Conservation (phyloP, 179 eudicot species). For the Corrigiola litoralis region DNA sequence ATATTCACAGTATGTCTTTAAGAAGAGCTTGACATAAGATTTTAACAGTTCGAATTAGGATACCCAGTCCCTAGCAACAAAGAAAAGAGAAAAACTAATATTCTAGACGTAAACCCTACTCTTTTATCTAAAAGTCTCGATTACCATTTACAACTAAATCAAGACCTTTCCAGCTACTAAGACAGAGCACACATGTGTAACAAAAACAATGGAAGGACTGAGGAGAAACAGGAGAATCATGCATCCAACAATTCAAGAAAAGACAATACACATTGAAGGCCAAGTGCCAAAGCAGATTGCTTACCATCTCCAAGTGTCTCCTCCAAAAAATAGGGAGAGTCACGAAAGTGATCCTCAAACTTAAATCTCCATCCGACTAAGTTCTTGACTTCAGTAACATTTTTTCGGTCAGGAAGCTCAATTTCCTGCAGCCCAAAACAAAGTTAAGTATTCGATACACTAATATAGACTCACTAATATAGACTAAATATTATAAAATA, state of each 20-base stretch:
- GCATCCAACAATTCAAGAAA: background rate
- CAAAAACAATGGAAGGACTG: background rate
- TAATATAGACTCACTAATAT: too few relatives aligned
- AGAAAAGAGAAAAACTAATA: too few relatives aligned
- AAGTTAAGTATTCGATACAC: too few relatives aligned
- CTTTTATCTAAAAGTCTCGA: too few relatives aligned
- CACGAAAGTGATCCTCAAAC: constrained; percentile 7
- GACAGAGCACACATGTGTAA: background rate
- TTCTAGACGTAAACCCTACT: too few relatives aligned
- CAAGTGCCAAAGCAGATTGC: background rate
- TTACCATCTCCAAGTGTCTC: constrained; percentile 15
- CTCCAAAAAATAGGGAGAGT: constrained; percentile 22
- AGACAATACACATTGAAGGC: background rate
- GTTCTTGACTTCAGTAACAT: background rate
- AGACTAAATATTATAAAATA: too few relatives aligned
- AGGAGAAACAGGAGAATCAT: background rate
- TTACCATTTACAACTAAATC: too few relatives aligned
- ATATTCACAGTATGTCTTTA: too few relatives aligned
- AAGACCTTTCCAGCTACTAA: too few relatives aligned
- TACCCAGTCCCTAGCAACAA: too few relatives aligned
- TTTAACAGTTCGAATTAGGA: too few relatives aligned
- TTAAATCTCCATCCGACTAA: constrained; percentile 2
- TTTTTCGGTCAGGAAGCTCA: constrained; percentile 21
- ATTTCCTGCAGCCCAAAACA: constrained; percentile 20
- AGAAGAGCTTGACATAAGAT: too few relatives aligned